These are phyloP conservation scores for Plasmodium knowlesi DNA, from an alignment of 169 alveolate species.

Conservation along the genomic window DNA sequence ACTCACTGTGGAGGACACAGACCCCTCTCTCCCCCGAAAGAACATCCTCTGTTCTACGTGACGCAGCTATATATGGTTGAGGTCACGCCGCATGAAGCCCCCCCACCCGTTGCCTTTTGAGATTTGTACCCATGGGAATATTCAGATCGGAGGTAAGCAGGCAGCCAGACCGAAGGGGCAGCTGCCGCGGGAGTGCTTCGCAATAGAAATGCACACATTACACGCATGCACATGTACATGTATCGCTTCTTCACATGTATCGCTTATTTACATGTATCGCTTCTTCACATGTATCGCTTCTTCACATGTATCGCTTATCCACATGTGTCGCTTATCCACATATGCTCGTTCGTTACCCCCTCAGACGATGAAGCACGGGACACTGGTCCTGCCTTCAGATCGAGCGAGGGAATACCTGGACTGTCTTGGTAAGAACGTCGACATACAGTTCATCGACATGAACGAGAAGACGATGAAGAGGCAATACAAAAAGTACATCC, in stretches of 20 bases:
- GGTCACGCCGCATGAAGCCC: neutral
- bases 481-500: constrained; percentile 91
- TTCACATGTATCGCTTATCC: neutral
- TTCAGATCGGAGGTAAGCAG: constrained; percentile 65
- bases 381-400: constrained; percentile 93
- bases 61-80: neutral
- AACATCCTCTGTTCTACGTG: neutral
- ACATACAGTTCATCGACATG: constrained; percentile 92
- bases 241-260: neutral
- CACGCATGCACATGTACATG: too few relatives aligned
- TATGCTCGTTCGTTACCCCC: neutral
- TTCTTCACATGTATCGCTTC: neutral
- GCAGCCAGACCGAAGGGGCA: neutral
- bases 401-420: constrained; percentile 91
- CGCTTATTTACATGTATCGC: neutral
- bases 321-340: neutral
- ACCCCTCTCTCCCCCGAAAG: too few relatives aligned
- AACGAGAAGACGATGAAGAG: constrained; percentile 88
- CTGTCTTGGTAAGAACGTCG: constrained; percentile 88
- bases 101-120: neutral
- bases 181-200: too few relatives aligned
- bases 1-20: neutral
- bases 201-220: neutral
- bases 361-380: constrained; percentile 92
- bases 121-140: constrained; percentile 25